phyloP scores from a whole-genome alignment of 306 rosid species.

The Pyrus bretschneideri region DNA sequence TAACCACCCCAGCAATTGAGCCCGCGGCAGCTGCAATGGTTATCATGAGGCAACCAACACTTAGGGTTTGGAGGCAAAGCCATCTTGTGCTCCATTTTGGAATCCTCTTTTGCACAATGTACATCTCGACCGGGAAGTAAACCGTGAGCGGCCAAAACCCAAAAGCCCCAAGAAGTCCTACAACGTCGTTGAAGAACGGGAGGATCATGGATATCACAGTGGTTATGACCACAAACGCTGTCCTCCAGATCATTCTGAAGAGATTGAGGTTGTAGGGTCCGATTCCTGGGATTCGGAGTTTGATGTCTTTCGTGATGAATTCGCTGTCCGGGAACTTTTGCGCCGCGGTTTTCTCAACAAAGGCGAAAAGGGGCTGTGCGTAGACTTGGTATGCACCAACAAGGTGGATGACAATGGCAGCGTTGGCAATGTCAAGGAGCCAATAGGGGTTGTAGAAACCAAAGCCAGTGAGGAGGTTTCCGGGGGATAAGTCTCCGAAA shows the following conservation, averaged over 20 bases:
- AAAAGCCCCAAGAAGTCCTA: conserved; percentile 68
- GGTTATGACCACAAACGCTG: conserved; percentile 40
- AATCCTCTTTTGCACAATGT: conserved; percentile 50
- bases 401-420: conserved; percentile 72
- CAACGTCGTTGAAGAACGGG: conserved; percentile 69
- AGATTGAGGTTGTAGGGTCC: conserved; percentile 43
- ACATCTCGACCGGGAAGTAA: conserved; percentile 81
- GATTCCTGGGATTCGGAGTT: conserved; percentile 20
- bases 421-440: conserved; percentile 81
- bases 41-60: conserved; percentile 50
- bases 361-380: conserved; percentile 64
- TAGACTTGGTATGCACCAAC: conserved; percentile 80
- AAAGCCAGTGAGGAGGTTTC: conserved; percentile 67
- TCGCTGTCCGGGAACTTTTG: conserved; percentile 33
- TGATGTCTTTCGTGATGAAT: conserved; percentile 40
- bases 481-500: conserved; percentile 66
- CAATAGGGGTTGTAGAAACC: conserved; percentile 72
- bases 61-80: conserved; percentile 59
- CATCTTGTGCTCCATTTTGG: conserved; percentile 64
- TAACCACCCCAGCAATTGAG: conserved; percentile 48
- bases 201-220: conserved; percentile 62
- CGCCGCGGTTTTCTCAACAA: conserved; percentile 40
- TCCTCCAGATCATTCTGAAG: conserved; percentile 59
- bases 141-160: conserved; percentile 81
- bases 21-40: conserved; percentile 61